Evolutionary conservation across 2,329 filamentous ascomycete genomes (phyloP).

Genomic region (Lecanicillium sp.): DNA sequence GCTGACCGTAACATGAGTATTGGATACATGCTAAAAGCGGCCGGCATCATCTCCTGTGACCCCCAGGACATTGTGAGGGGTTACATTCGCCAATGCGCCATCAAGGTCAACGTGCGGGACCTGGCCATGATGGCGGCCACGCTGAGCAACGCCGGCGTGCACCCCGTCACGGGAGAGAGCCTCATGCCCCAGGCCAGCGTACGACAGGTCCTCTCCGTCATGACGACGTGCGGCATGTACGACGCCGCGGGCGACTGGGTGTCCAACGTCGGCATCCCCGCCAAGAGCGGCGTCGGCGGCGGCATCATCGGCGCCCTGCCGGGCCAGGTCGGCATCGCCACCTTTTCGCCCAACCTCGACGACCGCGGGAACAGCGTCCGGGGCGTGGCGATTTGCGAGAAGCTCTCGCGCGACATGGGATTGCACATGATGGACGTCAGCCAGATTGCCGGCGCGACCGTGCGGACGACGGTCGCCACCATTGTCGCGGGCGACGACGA

Average conservation of each 20-base stretch:
- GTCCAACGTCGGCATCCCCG: constrained; percentile 28
- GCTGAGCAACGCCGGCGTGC: constrained; percentile 27
- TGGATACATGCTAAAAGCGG: constrained; percentile 32
- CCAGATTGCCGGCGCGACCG: constrained; percentile 21
- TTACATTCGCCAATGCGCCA: constrained; percentile 31
- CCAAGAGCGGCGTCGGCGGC: constrained; percentile 27
- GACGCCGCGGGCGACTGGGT: constrained; percentile 32
- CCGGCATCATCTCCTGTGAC: constrained; percentile 27
- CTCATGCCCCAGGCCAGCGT: constrained; percentile 28
- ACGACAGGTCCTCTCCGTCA: constrained; percentile 30
- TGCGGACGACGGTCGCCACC: constrained; percentile 20
- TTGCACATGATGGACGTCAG: constrained; percentile 28
- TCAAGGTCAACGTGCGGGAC: constrained; percentile 33
- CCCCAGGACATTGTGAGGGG: constrained; percentile 26
- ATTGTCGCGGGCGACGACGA: constrained; percentile 19
- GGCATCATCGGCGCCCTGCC: constrained; percentile 25
- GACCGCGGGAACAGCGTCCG: constrained; percentile 24
- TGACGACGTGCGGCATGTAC: constrained; percentile 35
- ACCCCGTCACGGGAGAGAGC: constrained; percentile 22
- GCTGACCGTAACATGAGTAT: constrained; percentile 27
- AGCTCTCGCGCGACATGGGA: constrained; percentile 23
- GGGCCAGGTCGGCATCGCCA: constrained; percentile 22
- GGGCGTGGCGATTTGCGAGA: constrained; percentile 23
- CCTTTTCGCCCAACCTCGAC: constrained; percentile 23
- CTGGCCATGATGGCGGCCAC: constrained; percentile 31